Conservation (phyloP, 129 eudicot species). For the Heracleum sosnowskyi region DNA sequence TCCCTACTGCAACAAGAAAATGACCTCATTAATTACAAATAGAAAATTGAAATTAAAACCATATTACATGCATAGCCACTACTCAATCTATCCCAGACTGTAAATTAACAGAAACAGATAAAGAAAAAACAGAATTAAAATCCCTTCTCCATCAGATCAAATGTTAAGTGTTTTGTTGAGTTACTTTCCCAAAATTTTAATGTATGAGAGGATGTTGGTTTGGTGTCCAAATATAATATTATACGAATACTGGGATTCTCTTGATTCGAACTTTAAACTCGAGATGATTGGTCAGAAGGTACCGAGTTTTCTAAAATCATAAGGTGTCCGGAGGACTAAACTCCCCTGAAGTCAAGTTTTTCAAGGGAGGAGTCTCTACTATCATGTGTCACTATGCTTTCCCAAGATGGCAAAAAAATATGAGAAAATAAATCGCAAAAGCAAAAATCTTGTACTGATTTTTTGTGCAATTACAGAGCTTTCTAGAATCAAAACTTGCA, state of each 20-base stretch:
- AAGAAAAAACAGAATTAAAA: neutral
- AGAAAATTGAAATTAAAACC: neutral
- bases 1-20: conserved; percentile 16
- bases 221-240: too few species aligned
- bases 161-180: neutral
- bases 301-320: neutral
- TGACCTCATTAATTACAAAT: neutral
- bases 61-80: neutral
- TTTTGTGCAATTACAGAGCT: neutral
- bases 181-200: neutral
- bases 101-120: neutral
- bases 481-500: neutral
- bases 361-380: neutral
- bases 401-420: neutral
- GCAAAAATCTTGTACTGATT: neutral
- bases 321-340: neutral
- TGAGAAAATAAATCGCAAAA: neutral
- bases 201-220: neutral
- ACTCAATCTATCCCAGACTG: neutral
- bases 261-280: too few species aligned
- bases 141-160: neutral
- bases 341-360: neutral
- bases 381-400: neutral
- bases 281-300: too few species aligned
- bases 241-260: too few species aligned